Conservation (phyloP, 2,329 filamentous ascomycete genomes). For the Seiridium unicorne region DNA sequence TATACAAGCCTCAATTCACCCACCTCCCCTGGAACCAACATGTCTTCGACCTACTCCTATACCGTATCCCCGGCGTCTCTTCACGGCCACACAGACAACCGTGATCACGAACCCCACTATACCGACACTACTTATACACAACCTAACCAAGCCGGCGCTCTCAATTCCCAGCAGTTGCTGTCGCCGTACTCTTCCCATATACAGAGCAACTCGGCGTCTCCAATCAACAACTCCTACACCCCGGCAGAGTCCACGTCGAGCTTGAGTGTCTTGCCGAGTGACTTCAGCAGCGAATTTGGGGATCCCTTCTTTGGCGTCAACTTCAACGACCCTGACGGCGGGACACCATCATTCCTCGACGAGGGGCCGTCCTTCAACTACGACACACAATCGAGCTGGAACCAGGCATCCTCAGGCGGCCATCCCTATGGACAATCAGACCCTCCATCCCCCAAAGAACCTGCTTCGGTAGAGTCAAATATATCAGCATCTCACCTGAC, state of each 20-base stretch:
- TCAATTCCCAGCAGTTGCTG: constrained; percentile 37
- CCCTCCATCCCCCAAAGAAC: constrained; percentile 17
- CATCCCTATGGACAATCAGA: constrained; percentile 7
- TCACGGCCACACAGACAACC: constrained; percentile 31
- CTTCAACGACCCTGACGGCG: constrained; percentile 40
- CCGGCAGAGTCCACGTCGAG: constrained; percentile 49
- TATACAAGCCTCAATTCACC: constrained; percentile 29
- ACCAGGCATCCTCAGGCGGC: background rate
- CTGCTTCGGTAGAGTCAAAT: constrained; percentile 29
- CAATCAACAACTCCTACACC: constrained; percentile 38
- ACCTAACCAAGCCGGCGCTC: constrained; percentile 28
- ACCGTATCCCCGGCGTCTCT: constrained; percentile 38
- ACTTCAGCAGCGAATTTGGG: constrained; percentile 40
- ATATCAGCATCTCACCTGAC: constrained; percentile 41
- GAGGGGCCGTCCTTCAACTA: constrained; percentile 20
- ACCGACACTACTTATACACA: constrained; percentile 21
- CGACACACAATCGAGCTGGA: background rate
- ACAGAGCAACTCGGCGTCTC: constrained; percentile 38
- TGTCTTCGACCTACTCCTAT: constrained; percentile 45
- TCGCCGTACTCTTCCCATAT: constrained; percentile 43
- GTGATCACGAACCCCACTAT: constrained; percentile 28
- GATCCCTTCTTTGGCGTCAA: constrained; percentile 52
- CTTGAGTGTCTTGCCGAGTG: constrained; percentile 47
- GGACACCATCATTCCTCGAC: constrained; percentile 44
- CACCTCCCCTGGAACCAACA: constrained; percentile 27